Conservation (phyloP, 2,329 filamentous ascomycete species). For the Penicillium sp. region DNA sequence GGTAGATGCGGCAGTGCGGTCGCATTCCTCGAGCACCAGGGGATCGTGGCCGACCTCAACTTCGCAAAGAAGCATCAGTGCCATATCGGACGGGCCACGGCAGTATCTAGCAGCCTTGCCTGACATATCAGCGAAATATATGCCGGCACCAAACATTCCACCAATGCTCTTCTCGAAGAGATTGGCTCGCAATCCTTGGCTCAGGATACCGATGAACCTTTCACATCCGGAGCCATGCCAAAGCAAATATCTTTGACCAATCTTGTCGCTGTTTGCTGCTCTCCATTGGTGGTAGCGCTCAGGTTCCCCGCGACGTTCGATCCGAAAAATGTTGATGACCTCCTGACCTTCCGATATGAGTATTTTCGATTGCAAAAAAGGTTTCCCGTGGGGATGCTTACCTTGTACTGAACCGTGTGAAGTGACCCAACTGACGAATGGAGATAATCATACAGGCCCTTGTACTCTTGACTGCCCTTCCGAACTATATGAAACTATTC, state of each 20-base stretch:
- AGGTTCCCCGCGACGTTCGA: slow-evolving; percentile 23
- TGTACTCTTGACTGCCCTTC: slow-evolving; percentile 9
- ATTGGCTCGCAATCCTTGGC: slow-evolving; percentile 20
- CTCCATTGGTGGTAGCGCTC: slow-evolving; percentile 18
- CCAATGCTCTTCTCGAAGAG: slow-evolving; percentile 6
- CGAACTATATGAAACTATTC: slow-evolving; percentile 8
- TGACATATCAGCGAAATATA: slow-evolving; percentile 26
- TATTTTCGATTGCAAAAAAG: background rate
- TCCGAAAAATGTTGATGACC: slow-evolving; percentile 19
- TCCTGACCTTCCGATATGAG: background rate
- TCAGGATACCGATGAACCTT: slow-evolving; percentile 27
- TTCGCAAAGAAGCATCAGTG: slow-evolving; percentile 27
- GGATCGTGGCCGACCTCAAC: slow-evolving; percentile 21
- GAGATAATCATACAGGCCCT: slow-evolving; percentile 14
- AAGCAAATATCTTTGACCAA: slow-evolving; percentile 20
- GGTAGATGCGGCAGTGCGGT: slow-evolving; percentile 6
- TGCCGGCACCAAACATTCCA: slow-evolving; percentile 17
- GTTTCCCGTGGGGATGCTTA: background rate
- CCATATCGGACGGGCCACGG: background rate
- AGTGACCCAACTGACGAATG: background rate
- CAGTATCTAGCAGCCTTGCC: slow-evolving; percentile 22
- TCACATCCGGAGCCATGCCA: slow-evolving; percentile 23
- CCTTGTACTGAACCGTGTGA: background rate
- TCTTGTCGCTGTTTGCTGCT: background rate
- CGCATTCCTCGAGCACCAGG: background rate